A percentile compares a stretch with the other conserved stretches of the same genome.
These are phyloP conservation scores for Cruciata laevipes DNA, from an alignment of 257 asterid genomes.

Conservation along the genomic window DNA sequence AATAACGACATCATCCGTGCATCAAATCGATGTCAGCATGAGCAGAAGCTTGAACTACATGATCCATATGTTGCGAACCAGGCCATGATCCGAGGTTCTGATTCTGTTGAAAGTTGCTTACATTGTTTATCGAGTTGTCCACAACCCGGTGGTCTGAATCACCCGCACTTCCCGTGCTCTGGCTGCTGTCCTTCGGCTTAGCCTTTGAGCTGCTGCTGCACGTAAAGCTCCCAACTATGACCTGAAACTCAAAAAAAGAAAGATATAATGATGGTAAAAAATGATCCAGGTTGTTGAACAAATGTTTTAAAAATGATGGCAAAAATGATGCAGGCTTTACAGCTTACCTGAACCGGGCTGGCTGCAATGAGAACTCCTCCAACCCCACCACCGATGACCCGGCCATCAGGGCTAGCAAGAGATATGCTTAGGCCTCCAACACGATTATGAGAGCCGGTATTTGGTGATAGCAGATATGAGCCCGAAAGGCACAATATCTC, in stretches of 20 bases:
- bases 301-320: not conserved
- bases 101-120: conserved; percentile 35
- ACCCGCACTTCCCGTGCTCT: conserved; percentile 32
- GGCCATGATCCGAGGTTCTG: conserved; percentile 48
- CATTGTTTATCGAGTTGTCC: conserved; percentile 24
- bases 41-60: conserved; percentile 21
- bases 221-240: conserved; percentile 58
- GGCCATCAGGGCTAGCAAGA: conserved; percentile 79
- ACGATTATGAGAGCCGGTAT: conserved; percentile 41
- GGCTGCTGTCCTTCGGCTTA: conserved; percentile 32
- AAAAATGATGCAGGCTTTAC: not conserved
- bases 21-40: conserved; percentile 42
- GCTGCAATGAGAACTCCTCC: conserved; percentile 86
- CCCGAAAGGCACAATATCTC: conserved; percentile 72
- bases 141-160: conserved; percentile 31
- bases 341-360: conserved; percentile 63
- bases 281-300: not conserved
- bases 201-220: conserved; percentile 39
- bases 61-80: conserved; percentile 32
- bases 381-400: conserved; percentile 75
- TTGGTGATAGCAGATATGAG: conserved; percentile 46
- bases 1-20: conserved; percentile 21
- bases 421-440: conserved; percentile 58
- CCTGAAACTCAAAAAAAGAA: conserved; percentile 27
- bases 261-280: not conserved